Evolutionary conservation across 1,139 yeast species (phyloP).

Genomic region (Hansenula sp.): DNA sequence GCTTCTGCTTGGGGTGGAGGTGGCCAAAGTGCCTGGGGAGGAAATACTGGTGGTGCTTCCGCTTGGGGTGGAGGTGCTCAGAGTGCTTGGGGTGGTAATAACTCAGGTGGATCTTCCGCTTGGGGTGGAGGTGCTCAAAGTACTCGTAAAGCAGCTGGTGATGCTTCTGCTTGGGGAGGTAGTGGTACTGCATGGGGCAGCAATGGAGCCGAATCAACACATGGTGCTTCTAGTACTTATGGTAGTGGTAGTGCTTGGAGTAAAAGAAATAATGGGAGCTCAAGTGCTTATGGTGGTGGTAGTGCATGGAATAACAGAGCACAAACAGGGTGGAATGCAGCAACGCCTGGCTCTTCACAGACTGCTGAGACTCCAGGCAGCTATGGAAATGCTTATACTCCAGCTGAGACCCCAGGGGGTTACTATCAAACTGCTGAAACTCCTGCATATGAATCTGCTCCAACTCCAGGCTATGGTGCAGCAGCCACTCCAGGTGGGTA

Average conservation of each 20-base stretch:
- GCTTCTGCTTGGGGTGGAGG: constrained; percentile 50
- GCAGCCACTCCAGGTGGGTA: constrained; percentile 15
- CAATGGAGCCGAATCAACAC: background rate
- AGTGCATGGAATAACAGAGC: constrained; percentile 27
- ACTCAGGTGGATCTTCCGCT: constrained; percentile 38
- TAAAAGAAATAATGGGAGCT: constrained; percentile 17
- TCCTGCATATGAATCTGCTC: constrained; percentile 26
- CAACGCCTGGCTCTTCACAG: constrained; percentile 36
- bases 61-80: constrained; percentile 48
- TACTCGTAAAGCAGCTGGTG: constrained; percentile 31
- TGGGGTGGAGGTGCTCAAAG: constrained; percentile 50
- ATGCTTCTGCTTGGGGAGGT: constrained; percentile 35
- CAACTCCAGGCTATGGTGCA: constrained; percentile 37
- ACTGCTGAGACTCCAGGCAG: constrained; percentile 20
- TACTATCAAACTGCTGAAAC: constrained; percentile 28
- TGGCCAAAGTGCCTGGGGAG: constrained; percentile 37
- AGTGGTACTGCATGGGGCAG: constrained; percentile 20
- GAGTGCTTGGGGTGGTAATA: constrained; percentile 39
- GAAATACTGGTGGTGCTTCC: constrained; percentile 38
- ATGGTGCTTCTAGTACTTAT: constrained; percentile 8
- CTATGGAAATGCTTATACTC: constrained; percentile 15
- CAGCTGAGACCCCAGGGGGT: constrained; percentile 24
- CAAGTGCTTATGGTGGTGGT: constrained; percentile 22
- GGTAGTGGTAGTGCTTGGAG: constrained; percentile 21
- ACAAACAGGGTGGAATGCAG: constrained; percentile 11